phyloP scores from a whole-genome alignment of 768 basidiomycete genomes.

The Trametes elegans region DNA sequence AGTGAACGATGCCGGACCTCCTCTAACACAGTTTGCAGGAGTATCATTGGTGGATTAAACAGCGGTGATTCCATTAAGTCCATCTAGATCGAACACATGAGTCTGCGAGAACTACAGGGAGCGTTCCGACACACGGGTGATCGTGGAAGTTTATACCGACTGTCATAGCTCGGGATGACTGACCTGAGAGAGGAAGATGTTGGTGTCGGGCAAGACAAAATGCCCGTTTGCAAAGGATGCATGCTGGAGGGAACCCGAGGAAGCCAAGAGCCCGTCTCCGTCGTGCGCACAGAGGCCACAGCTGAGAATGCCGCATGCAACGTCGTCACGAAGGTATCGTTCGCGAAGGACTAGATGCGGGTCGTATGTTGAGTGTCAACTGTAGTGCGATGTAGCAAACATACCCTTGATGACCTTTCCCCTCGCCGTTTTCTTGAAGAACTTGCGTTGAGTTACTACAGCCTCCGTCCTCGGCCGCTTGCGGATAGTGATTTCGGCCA shows the following conservation, averaged over 20 bases:
- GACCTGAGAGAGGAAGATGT: constrained; percentile 90
- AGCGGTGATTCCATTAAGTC: constrained; percentile 82
- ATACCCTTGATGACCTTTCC: constrained; percentile 93
- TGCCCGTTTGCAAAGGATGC: constrained; percentile 62
- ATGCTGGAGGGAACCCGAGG: constrained; percentile 57
- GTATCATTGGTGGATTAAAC: constrained; percentile 77
- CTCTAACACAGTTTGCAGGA: constrained; percentile 93
- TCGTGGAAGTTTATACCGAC: neutral
- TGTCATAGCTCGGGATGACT: constrained; percentile 15
- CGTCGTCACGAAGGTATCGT: constrained; percentile 89
- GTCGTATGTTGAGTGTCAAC: neutral
- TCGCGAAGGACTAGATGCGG: constrained; percentile 69
- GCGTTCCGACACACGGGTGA: neutral
- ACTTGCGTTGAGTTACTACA: constrained; percentile 80
- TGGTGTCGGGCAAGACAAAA: constrained; percentile 90
- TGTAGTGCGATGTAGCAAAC: constrained; percentile 17
- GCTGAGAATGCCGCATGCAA: constrained; percentile 76
- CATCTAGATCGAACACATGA: constrained; percentile 56
- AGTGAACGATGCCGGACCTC: constrained; percentile 95
- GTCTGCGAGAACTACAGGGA: neutral
- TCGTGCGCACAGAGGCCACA: constrained; percentile 60
- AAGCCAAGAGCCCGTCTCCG: constrained; percentile 51
- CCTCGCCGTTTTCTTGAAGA: constrained; percentile 92
- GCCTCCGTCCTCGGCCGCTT: constrained; percentile 73
- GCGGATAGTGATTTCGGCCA: constrained; percentile 66